Conservation (phyloP, 495 filamentous ascomycete genomes). For the Bathelium albidoporum region DNA sequence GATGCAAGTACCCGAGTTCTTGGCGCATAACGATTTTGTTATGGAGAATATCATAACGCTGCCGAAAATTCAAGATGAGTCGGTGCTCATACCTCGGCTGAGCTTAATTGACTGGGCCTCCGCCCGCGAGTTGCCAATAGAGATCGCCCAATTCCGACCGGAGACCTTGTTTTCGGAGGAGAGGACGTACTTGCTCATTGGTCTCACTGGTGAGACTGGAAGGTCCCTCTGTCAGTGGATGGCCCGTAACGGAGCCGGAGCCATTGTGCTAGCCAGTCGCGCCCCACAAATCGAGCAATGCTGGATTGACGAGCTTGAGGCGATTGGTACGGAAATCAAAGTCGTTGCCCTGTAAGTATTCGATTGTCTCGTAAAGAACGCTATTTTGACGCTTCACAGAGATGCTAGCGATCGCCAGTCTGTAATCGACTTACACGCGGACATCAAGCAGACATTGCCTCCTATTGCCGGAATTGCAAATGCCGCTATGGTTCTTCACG, state of each 20-base stretch:
- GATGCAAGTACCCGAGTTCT: not conserved
- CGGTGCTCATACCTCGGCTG: not conserved
- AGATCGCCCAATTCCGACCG: not conserved
- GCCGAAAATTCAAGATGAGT: not conserved
- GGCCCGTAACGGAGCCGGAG: not conserved
- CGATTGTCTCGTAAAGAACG: not conserved
- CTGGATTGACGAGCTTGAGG: not conserved
- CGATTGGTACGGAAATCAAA: not conserved
- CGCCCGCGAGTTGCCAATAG: not conserved
- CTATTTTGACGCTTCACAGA: not conserved
- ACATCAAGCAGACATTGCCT: not conserved
- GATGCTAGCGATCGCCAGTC: not conserved
- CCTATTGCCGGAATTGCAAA: not conserved
- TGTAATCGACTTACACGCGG: not conserved
- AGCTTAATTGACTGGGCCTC: not conserved
- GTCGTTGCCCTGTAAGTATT: not conserved
- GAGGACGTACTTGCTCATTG: not conserved
- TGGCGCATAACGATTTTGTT: not conserved
- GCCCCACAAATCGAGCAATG: not conserved
- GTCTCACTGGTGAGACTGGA: not conserved
- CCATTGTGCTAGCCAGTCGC: not conserved
- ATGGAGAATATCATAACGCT: not conserved
- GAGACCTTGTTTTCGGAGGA: not conserved
- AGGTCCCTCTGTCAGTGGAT: not conserved
- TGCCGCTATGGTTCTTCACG: conserved; percentile 1